Evolutionary conservation across 1,284 basidiomycete species (phyloP).

Genomic region (Agaricales sp.): DNA sequence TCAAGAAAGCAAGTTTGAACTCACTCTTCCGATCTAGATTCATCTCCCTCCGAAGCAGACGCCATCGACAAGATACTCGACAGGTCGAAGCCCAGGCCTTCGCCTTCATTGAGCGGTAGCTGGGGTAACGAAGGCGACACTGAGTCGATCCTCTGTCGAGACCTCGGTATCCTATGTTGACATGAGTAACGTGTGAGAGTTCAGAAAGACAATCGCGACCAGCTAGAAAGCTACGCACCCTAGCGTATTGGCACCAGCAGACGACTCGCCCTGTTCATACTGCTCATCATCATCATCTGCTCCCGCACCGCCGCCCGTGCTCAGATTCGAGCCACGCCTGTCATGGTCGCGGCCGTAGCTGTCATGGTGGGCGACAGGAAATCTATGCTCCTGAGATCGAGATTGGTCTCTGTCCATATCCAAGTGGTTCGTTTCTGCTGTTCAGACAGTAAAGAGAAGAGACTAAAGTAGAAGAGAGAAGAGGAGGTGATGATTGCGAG

Average conservation of each 20-base stretch:
- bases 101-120: neutral
- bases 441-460: too few relatives aligned
- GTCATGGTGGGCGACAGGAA: neutral
- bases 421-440: too few relatives aligned
- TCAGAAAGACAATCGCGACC: too few relatives aligned
- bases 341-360: neutral
- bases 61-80: neutral
- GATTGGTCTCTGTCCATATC: neutral
- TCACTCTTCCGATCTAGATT: neutral
- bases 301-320: neutral
- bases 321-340: too few relatives aligned
- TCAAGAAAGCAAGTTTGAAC: too few relatives aligned
- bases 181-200: too few relatives aligned
- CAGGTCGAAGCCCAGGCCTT: neutral
- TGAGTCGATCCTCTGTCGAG: neutral
- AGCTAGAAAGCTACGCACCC: neutral
- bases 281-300: neutral
- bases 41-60: neutral
- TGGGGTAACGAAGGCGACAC: neutral
- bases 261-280: neutral
- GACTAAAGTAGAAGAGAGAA: too few relatives aligned
- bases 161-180: neutral
- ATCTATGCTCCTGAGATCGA: neutral
- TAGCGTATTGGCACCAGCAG: neutral
- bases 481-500: too few relatives aligned